Base-by-base conservation (phyloP, 352 stramenopile species). In the Globisporangium parvum region DNA sequence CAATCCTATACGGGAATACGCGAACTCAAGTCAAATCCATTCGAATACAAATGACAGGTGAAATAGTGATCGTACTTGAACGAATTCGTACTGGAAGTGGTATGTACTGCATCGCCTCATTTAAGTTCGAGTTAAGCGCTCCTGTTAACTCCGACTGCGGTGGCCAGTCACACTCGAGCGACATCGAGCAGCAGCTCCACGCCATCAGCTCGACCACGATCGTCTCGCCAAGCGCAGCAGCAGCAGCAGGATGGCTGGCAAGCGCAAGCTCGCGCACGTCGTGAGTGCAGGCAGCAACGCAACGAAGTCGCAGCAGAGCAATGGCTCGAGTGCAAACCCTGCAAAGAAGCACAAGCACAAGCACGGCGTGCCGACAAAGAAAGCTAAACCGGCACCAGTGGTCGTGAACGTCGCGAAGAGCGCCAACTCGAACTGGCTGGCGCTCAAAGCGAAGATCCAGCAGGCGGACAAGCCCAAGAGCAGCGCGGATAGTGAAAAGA, bases 361-460 rank as follows among this genome's bases (percentile, higher is more conserved):
- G 51, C 53, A 63, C 41, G 35, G 35, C 41, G 17, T 39, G 57
- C 62, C 12, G 73, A 68, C 70, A n/a, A 70, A 70, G 45, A 66
- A 52, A 75, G 60, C 17, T 6, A 24, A 53, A 55, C 2, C 45
- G 31, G 47, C 31, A 8, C 23, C 37, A 21, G n/a, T 37, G 3
- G 33, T 41, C 26, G 31, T 50, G 58, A 60, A 59, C 47, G 57
- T 62, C 33, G 54, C 50, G 26, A 46, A 53, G 44, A 55, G 41
- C 14, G 68, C 75, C 24, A 82, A 82, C 60, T 85, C 78, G 3
- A 91, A 91, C 57, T 91, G 81, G 81, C 51, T 86, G 50, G 77
- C 77, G 54, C 77, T 88, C 47, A 88, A 91, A 61, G 70, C 66
- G 50, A 88, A 83, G 56, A 87, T 91, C 51, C 70, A 87, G 62